phyloP scores from a whole-genome alignment of 2,329 filamentous ascomycete genomes.

The Paecilomyces formosus region DNA sequence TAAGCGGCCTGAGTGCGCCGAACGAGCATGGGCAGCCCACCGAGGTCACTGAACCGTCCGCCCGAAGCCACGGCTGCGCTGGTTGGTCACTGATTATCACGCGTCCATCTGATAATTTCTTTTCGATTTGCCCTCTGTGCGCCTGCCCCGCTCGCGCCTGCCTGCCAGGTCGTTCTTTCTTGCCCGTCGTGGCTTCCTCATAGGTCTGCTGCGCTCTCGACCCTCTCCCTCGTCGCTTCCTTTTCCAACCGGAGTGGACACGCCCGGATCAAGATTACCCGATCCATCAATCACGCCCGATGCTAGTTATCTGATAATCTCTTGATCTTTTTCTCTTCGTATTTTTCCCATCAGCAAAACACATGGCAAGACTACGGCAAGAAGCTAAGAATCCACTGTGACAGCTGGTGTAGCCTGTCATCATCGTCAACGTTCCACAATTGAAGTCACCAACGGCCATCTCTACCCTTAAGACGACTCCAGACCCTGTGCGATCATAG shows the following conservation, averaged over 20 bases:
- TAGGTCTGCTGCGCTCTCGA: not conserved
- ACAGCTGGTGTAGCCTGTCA: too few species aligned
- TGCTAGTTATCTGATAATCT: not conserved
- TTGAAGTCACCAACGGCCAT: too few species aligned
- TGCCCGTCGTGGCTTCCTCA: not conserved
- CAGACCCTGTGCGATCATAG: too few species aligned
- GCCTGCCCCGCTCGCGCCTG: not conserved
- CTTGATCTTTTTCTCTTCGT: too few species aligned
- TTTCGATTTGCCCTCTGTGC: not conserved
- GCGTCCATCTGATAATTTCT: not conserved
- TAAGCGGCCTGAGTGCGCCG: not conserved
- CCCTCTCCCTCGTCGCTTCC: not conserved
- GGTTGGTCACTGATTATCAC: not conserved
- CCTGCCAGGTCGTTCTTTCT: not conserved
- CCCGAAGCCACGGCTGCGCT: not conserved
- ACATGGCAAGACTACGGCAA: too few species aligned
- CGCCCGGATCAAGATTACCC: not conserved
- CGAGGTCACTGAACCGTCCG: too few species aligned
- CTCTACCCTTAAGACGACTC: too few species aligned
- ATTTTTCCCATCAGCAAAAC: too few species aligned
- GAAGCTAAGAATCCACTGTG: too few species aligned
- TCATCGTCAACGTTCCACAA: too few species aligned
- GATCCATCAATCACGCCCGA: not conserved
- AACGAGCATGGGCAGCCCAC: not conserved
- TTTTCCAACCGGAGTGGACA: not conserved